Percentiles rank a stretch among this genome's conserved stretches.
phyloP scores from a whole-genome alignment of 2,329 filamentous ascomycete species.

The Eutypella sp. region DNA sequence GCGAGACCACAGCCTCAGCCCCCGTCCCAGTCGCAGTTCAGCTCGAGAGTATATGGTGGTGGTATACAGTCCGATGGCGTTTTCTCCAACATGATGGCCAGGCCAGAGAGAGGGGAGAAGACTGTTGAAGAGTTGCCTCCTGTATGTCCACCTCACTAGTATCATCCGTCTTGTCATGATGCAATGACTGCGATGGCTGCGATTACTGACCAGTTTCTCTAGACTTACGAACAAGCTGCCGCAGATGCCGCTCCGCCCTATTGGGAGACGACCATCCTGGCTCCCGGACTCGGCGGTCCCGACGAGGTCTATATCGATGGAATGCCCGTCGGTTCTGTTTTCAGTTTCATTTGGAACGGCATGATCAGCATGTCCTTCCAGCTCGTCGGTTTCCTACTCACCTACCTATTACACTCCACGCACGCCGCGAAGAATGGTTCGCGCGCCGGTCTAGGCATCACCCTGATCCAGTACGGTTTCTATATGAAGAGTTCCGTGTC shows the following conservation, averaged over 20 bases:
- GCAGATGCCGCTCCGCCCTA: slow-evolving; percentile 95
- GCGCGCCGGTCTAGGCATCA: slow-evolving; percentile 88
- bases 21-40: slow-evolving; percentile 22
- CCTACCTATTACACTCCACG: slow-evolving; percentile 94
- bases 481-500: slow-evolving; percentile 71
- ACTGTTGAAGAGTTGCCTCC: slow-evolving; percentile 84
- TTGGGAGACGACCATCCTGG: slow-evolving; percentile 98
- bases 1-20: slow-evolving; percentile 15
- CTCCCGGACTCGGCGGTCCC: slow-evolving; percentile 79
- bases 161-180: no score
- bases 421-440: slow-evolving; percentile 98
- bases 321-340: slow-evolving; percentile 83
- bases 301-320: slow-evolving; percentile 98
- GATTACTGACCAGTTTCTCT: slow-evolving; percentile 2
- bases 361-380: slow-evolving; percentile 98
- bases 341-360: slow-evolving; percentile 85
- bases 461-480: slow-evolving; percentile 93
- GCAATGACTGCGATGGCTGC: not conserved
- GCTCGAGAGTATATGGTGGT: slow-evolving; percentile 60
- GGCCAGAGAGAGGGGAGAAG: slow-evolving; percentile 75
- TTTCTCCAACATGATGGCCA: slow-evolving; percentile 90
- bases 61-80: slow-evolving; percentile 87
- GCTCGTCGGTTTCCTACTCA: slow-evolving; percentile 93
- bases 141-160: slow-evolving; percentile 53
- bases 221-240: slow-evolving; percentile 98